Conservation (phyloP, 805 yeast species). For the Pichia heedii region DNA sequence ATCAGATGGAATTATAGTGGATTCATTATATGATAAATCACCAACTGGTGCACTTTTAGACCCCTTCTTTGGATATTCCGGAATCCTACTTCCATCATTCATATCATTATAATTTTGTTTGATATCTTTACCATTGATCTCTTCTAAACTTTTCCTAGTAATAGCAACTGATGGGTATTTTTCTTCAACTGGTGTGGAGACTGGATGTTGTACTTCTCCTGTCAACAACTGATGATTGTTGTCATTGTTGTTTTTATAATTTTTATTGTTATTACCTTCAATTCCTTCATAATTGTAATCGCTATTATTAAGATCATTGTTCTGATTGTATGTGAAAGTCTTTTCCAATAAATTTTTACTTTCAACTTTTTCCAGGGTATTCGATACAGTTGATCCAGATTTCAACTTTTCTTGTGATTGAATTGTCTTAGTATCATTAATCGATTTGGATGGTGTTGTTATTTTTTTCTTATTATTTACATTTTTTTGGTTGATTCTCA, state of each 20-base stretch:
- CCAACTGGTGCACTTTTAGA: not conserved
- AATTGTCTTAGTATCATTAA: not conserved
- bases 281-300: not conserved
- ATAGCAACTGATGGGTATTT: conserved; percentile 21
- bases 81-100: conserved; percentile 1
- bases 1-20: not conserved
- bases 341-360: not conserved
- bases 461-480: not conserved
- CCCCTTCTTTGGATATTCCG: not conserved
- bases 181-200: not conserved
- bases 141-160: conserved; percentile 9
- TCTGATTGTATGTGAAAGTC: not conserved
- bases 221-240: not conserved
- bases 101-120: not conserved
- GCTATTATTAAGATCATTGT: not conserved
- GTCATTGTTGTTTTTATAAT: not conserved
- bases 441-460: not conserved
- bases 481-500: conserved; percentile 23
- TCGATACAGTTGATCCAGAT: not conserved
- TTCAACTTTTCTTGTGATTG: not conserved
- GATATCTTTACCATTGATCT: not conserved
- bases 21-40: not conserved
- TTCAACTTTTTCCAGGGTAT: too few relatives aligned
- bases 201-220: not conserved
- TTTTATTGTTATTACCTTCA: not conserved